These are phyloP conservation scores for Boletus sp. DNA, from an alignment of 1,284 basidiomycete species.

Conservation along the genomic window DNA sequence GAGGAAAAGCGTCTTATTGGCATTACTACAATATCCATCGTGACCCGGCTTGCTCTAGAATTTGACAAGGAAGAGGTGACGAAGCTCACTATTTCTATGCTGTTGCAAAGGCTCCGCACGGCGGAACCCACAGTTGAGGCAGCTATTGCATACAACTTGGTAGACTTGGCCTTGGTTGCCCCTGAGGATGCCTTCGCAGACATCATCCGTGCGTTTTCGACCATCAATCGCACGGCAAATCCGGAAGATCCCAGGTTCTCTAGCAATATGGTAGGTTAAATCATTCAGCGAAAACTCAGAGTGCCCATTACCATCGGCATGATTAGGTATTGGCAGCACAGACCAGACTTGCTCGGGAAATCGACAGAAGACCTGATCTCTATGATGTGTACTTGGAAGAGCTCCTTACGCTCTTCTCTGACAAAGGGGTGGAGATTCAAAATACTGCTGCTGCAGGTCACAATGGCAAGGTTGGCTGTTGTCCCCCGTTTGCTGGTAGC, in stretches of 20 bases:
- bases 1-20: conserved; percentile 84
- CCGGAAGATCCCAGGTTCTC: conserved; percentile 83
- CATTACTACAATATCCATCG: conserved; percentile 89
- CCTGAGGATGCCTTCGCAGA: conserved; percentile 80
- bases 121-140: conserved; percentile 87
- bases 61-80: conserved; percentile 83
- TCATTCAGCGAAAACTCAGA: neutral
- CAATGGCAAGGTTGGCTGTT: conserved; percentile 55
- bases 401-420: conserved; percentile 82
- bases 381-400: conserved; percentile 84
- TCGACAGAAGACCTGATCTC: conserved; percentile 69
- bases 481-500: neutral
- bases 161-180: conserved; percentile 82
- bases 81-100: conserved; percentile 86
- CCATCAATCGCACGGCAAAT: conserved; percentile 82
- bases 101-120: conserved; percentile 83
- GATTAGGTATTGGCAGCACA: conserved; percentile 80
- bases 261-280: conserved; percentile 68
- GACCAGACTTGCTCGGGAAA: conserved; percentile 79
- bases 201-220: conserved; percentile 82
- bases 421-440: conserved; percentile 91
- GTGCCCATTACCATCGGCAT: neutral
- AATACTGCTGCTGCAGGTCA: conserved; percentile 67
- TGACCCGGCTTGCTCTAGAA: conserved; percentile 80
- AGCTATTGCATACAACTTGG: conserved; percentile 88